A percentile compares a stretch with the other conserved stretches of the same genome.
These are phyloP conservation scores for Hypsizygus ulmarius DNA, from an alignment of 1,284 basidiomycete species.

Conservation along the genomic window DNA sequence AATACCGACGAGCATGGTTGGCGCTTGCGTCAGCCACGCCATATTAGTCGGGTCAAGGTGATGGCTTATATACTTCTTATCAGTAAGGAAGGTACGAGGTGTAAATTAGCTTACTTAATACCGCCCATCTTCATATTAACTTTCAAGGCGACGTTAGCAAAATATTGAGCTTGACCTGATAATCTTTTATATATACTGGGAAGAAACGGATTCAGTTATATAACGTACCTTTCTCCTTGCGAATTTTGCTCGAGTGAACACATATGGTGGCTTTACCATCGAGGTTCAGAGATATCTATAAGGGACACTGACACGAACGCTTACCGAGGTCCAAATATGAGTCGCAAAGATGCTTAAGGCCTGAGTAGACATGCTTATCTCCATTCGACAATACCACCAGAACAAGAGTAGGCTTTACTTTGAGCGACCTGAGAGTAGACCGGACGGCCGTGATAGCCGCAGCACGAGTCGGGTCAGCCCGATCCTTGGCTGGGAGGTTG, in stretches of 20 bases:
- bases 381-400: conserved; percentile 63
- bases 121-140: conserved; percentile 82
- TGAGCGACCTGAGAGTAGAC: conserved; percentile 23
- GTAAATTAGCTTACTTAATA: conserved; percentile 46
- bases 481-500: conserved; percentile 43
- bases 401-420: conserved; percentile 34
- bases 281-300: neutral
- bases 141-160: conserved; percentile 75
- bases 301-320: conserved; percentile 9
- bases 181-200: conserved; percentile 27
- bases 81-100: neutral
- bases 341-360: conserved; percentile 70
- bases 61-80: conserved; percentile 39
- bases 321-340: conserved; percentile 53
- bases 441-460: conserved; percentile 39
- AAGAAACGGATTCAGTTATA: conserved; percentile 38
- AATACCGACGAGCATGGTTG: conserved; percentile 80
- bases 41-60: conserved; percentile 50
- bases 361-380: conserved; percentile 68
- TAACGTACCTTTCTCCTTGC: conserved; percentile 51
- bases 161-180: conserved; percentile 67
- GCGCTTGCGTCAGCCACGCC: conserved; percentile 49
- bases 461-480: conserved; percentile 46
- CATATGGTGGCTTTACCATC: conserved; percentile 53
- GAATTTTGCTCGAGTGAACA: conserved; percentile 61